Percentiles rank a stretch among this genome's conserved stretches.
These are phyloP conservation scores for Begonia loranthoides DNA, from an alignment of 306 rosid species.

Conservation along the genomic window DNA sequence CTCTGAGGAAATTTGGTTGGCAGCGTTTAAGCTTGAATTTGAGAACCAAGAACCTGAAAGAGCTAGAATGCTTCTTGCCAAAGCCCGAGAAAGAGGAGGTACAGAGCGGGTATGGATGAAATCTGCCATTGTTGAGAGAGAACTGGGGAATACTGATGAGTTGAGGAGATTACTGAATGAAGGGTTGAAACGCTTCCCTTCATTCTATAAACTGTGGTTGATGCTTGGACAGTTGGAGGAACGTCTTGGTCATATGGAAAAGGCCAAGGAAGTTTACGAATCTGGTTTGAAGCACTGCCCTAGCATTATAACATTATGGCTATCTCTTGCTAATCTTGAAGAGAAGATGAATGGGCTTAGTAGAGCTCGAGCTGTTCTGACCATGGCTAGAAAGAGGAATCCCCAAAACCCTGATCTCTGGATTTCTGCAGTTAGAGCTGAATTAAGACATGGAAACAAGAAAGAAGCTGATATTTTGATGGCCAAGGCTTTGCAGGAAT, in stretches of 20 bases:
- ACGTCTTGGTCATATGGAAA: slow-evolving; percentile 44
- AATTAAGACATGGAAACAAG: slow-evolving; percentile 64
- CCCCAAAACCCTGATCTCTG: slow-evolving; percentile 84
- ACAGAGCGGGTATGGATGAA: slow-evolving; percentile 93
- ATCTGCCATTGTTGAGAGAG: slow-evolving; percentile 89
- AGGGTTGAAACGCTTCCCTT: slow-evolving; percentile 65
- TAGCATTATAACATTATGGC: slow-evolving; percentile 59
- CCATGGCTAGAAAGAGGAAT: slow-evolving; percentile 81
- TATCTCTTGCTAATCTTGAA: slow-evolving; percentile 78
- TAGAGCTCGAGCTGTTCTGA: slow-evolving; percentile 84
- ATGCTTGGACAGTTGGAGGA: slow-evolving; percentile 95
- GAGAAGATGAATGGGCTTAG: slow-evolving; percentile 76
- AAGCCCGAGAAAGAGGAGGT: slow-evolving; percentile 89
- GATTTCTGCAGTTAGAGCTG: slow-evolving; percentile 88
- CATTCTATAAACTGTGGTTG: slow-evolving; percentile 78
- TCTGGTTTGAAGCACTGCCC: slow-evolving; percentile 65
- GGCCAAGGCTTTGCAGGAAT: slow-evolving; percentile 89
- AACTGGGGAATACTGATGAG: slow-evolving; percentile 60
- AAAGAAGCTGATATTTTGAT: slow-evolving; percentile 81
- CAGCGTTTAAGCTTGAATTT: slow-evolving; percentile 85
- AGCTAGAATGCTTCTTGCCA: slow-evolving; percentile 85
- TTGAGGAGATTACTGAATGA: slow-evolving; percentile 64
- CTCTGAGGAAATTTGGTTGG: slow-evolving; percentile 95
- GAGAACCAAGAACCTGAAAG: slow-evolving; percentile 91
- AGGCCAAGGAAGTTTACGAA: slow-evolving; percentile 71